phyloP scores from a whole-genome alignment of 805 yeast genomes.

The Hyphopichia homilentoma region DNA sequence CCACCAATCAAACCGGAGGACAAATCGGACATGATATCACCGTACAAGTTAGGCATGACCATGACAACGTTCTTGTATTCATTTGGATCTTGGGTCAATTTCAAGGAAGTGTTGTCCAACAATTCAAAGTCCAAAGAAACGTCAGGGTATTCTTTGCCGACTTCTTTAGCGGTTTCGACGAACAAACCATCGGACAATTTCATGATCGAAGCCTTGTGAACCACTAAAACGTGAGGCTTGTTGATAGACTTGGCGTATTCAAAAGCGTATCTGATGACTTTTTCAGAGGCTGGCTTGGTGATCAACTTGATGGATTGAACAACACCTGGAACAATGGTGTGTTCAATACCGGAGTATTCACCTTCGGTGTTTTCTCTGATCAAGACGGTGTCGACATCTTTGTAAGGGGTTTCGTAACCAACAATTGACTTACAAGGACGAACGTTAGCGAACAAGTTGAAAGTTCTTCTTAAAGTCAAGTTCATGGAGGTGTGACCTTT shows the following conservation, averaged over 20 bases:
- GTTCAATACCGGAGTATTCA: constrained; percentile 99
- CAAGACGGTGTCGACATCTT: constrained; percentile 87
- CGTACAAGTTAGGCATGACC: constrained; percentile 99
- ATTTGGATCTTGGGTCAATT: constrained; percentile 83
- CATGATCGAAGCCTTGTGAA: constrained; percentile 98
- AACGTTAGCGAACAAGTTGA: constrained; percentile 93
- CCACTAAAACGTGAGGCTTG: constrained; percentile 87
- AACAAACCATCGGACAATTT: constrained; percentile 97
- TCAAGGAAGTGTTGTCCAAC: constrained; percentile 93
- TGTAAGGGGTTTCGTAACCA: constrained; percentile 90
- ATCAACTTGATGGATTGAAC: constrained; percentile 97
- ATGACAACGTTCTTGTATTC: constrained; percentile 84
- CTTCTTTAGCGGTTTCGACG: constrained; percentile 84
- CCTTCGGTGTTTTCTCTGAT: constrained; percentile 99
- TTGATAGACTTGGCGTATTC: constrained; percentile 89
- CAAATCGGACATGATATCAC: constrained; percentile 97
- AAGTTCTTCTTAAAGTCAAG: constrained; percentile 95
- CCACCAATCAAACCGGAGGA: constrained; percentile 98
- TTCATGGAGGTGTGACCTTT: constrained; percentile 98
- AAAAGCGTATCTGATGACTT: constrained; percentile 94
- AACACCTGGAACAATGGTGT: constrained; percentile 96
- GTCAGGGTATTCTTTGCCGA: constrained; percentile 90
- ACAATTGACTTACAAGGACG: constrained; percentile 93
- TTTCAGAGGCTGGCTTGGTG: constrained; percentile 94
- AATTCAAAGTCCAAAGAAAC: constrained; percentile 79